Conservation (phyloP, 2,329 filamentous ascomycete genomes). For the Didymellaceae sp. region DNA sequence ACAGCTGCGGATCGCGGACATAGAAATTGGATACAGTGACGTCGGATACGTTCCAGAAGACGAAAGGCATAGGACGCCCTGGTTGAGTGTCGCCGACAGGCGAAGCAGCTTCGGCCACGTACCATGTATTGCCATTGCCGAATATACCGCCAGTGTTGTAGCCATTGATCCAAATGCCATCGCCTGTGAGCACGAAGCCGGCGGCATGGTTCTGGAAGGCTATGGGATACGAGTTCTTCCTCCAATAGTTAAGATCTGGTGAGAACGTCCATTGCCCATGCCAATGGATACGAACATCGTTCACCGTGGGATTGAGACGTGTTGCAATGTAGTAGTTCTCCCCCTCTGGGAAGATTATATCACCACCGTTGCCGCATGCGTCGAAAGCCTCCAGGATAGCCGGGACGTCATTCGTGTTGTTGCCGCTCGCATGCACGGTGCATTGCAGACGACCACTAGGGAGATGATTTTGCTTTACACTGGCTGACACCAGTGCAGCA, state of each 20-base stretch:
- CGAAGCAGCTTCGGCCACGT: constrained; percentile 7
- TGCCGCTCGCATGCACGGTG: constrained; percentile 2
- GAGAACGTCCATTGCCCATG: constrained; percentile 9
- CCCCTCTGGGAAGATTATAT: constrained; percentile 1
- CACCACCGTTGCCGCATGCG: not conserved
- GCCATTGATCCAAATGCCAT: constrained; percentile 7
- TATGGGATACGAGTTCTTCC: constrained; percentile 2
- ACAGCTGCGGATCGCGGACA: constrained; percentile 6
- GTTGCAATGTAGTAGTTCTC: constrained; percentile 7
- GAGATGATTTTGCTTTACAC: not conserved
- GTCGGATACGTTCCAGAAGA: constrained; percentile 6
- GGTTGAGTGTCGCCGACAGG: constrained; percentile 6
- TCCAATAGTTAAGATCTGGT: constrained; percentile 2
- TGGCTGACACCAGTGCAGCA: not conserved
- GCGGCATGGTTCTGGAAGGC: constrained; percentile 8
- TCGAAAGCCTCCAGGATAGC: not conserved
- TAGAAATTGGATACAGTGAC: constrained; percentile 7
- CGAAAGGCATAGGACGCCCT: constrained; percentile 5
- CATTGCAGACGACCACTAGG: constrained; percentile 4
- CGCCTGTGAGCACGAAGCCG: constrained; percentile 3
- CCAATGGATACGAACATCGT: constrained; percentile 7
- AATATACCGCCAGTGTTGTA: constrained; percentile 6
- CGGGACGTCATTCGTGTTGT: constrained; percentile 1
- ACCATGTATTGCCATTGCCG: constrained; percentile 6
- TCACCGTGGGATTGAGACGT: not conserved